Conservation (phyloP, 140 eudicot genomes). For the Ambrosia hybrid region DNA sequence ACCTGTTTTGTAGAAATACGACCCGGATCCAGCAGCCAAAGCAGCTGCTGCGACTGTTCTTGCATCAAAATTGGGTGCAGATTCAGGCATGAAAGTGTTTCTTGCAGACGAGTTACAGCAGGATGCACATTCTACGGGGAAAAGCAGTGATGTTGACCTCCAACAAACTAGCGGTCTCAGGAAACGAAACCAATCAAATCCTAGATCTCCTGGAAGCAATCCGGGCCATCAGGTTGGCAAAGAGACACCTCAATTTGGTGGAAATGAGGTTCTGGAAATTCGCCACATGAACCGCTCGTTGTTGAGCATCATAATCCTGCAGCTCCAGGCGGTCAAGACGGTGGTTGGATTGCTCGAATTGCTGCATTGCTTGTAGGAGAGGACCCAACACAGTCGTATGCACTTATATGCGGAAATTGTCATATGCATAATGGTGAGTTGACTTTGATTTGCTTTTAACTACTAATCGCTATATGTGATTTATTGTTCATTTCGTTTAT, state of each 20-base stretch:
- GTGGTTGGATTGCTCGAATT: constrained; percentile 89
- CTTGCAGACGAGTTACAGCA: constrained; percentile 61
- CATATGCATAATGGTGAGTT: constrained; percentile 94
- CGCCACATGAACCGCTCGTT: constrained; percentile 43
- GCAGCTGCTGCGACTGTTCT: constrained; percentile 95
- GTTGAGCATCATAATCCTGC: constrained; percentile 74
- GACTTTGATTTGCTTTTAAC: not conserved
- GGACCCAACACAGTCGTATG: constrained; percentile 93
- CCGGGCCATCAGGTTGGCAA: constrained; percentile 36
- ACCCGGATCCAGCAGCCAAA: constrained; percentile 94
- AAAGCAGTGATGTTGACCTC: constrained; percentile 64
- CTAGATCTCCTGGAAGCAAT: constrained; percentile 44
- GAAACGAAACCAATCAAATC: constrained; percentile 59
- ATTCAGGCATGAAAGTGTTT: constrained; percentile 74
- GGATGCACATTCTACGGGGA: constrained; percentile 43
- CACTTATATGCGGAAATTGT: constrained; percentile 93
- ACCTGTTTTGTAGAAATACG: constrained; percentile 70
- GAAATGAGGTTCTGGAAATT: constrained; percentile 26
- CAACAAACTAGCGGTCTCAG: constrained; percentile 74
- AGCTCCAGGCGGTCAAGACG: constrained; percentile 54
- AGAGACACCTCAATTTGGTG: constrained; percentile 25
- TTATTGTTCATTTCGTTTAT: not conserved
- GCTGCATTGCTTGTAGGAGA: constrained; percentile 99
- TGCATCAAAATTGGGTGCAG: constrained; percentile 88
- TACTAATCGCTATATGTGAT: not conserved